Evolutionary conservation across 2,329 filamentous ascomycete species (phyloP), one percentile per base, ranked within the genome.

Genomic region (Penicillium frequentans): DNA sequence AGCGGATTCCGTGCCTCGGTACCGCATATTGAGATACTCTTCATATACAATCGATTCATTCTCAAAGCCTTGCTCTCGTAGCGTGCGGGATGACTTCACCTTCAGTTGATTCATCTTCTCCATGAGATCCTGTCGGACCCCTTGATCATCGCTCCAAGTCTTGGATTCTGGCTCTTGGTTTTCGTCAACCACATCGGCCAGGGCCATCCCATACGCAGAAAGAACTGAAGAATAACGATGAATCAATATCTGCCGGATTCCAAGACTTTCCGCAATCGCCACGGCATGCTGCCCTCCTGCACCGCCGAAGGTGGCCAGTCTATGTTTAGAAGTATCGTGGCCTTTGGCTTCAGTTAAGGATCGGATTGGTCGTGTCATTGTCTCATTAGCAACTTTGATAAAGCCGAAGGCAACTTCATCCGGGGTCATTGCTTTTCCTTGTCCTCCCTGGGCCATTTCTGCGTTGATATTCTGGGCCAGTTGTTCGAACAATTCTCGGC

Each of bases 361-460:
- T 27, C 92, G 83, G 64, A 96, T 96, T 0, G 91, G 91, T 31
- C 91, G 80, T 5, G 90, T 92, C 92, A 96, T 96, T 14, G 90
- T 87, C 76, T 96, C 91, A 68, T 96, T 96, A 3, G 92, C 91
- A 50, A 96, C 91, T 14, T 91, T 90, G 71, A 96, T 81, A 71
- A 96, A 96, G 0, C 93, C 93, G 66, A 90, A 91, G 0, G 93
- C 93, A 3, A 96, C 89, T 70, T 96, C 90, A 65, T 96, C 90
- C 1, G 87, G 77, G 3, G 82, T 87, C 84, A 96, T 88, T 39
- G 48, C 19, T 48, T 58, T 63, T 16, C 42, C 56, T 26, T 64
- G 57, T 3, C 54, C 63, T 10, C 80, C 73, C 56, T 81, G 81
- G 3, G 79, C 77, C 2, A 70, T 67, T 64, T 49, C 90, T 35